A percentile compares a stretch with the other conserved stretches of the same genome.
Evolutionary conservation across 352 stramenopile species (phyloP).

Genomic region (Thraustochytrium sp.): DNA sequence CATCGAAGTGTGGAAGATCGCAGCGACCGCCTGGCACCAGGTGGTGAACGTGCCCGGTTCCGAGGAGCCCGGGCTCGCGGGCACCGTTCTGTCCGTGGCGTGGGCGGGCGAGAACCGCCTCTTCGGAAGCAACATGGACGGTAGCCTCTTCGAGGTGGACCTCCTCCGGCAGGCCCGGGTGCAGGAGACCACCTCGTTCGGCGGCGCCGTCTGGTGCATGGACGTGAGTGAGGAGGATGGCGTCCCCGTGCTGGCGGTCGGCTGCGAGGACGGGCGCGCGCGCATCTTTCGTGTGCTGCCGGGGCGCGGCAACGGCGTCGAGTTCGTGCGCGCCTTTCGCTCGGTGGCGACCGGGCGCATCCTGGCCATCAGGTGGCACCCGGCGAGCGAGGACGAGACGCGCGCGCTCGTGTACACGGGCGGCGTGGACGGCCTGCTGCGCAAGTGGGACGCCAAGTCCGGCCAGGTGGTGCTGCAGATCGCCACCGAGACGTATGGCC

Average conservation of each 20-base stretch:
- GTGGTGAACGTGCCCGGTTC: constrained; percentile 45
- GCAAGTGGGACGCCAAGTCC: constrained; percentile 70
- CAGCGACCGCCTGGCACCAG: constrained; percentile 41
- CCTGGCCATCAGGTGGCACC: constrained; percentile 73
- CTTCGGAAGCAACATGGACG: constrained; percentile 51
- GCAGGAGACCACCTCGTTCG: constrained; percentile 59
- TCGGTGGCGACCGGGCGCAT: constrained; percentile 62
- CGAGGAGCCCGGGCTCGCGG: constrained; percentile 39
- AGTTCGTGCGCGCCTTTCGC: constrained; percentile 73
- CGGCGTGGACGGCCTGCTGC: constrained; percentile 71
- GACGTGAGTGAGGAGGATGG: constrained; percentile 60
- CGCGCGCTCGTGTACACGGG: constrained; percentile 65
- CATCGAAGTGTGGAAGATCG: constrained; percentile 47
- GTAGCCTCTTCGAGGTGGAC: constrained; percentile 47
- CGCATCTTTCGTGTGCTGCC: constrained; percentile 70
- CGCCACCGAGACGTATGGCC: constrained; percentile 67
- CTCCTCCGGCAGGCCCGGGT: background rate
- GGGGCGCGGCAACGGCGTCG: constrained; percentile 50
- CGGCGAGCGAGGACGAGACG: constrained; percentile 54
- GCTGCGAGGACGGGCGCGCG: constrained; percentile 80
- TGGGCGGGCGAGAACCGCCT: constrained; percentile 31
- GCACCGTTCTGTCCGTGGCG: background rate
- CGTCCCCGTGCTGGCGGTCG: constrained; percentile 61
- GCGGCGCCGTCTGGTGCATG: constrained; percentile 77
- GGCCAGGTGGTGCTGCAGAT: constrained; percentile 72